These are phyloP conservation scores for Botrytis deweyae DNA, from an alignment of 2,329 filamentous ascomycete genomes.

Conservation along the genomic window DNA sequence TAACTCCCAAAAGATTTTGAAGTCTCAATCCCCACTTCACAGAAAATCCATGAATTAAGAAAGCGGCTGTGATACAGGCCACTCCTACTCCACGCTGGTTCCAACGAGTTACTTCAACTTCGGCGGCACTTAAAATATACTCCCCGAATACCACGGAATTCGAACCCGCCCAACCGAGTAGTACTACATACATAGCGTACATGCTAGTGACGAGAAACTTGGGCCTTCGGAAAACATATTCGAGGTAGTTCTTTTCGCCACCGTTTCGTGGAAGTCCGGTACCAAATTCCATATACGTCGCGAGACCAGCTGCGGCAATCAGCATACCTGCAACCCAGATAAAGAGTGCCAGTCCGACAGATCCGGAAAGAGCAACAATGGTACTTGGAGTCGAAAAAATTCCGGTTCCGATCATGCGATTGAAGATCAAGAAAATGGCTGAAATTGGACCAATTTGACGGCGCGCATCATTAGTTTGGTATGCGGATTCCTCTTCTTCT, in stretches of 20 bases:
- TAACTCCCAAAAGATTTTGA: constrained; percentile 62
- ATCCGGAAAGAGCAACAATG: constrained; percentile 57
- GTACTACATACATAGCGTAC: constrained; percentile 60
- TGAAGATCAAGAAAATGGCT: constrained; percentile 60
- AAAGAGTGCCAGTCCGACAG: constrained; percentile 60
- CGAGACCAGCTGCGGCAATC: constrained; percentile 60
- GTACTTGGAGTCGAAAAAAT: constrained; percentile 64
- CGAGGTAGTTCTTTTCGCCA: constrained; percentile 67
- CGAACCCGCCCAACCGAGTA: constrained; percentile 64
- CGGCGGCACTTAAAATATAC: constrained; percentile 65
- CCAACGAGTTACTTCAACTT: constrained; percentile 62
- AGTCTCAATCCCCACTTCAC: constrained; percentile 66
- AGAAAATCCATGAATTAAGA: constrained; percentile 62
- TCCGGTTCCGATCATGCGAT: constrained; percentile 65
- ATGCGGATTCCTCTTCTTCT: constrained; percentile 11
- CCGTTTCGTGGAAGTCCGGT: constrained; percentile 64
- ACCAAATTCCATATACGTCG: constrained; percentile 66
- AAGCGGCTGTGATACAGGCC: constrained; percentile 64
- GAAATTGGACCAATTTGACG: constrained; percentile 56
- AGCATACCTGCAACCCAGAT: constrained; percentile 63
- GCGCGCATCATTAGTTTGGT: constrained; percentile 33
- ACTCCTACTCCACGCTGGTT: constrained; percentile 66
- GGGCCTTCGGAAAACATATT: constrained; percentile 61
- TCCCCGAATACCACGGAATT: constrained; percentile 71
- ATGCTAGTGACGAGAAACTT: constrained; percentile 60